Evolutionary conservation across 2,329 filamentous ascomycete genomes (phyloP), one percentile per base, ranked within the genome.

Genomic region (Neoarthrinium moseri): DNA sequence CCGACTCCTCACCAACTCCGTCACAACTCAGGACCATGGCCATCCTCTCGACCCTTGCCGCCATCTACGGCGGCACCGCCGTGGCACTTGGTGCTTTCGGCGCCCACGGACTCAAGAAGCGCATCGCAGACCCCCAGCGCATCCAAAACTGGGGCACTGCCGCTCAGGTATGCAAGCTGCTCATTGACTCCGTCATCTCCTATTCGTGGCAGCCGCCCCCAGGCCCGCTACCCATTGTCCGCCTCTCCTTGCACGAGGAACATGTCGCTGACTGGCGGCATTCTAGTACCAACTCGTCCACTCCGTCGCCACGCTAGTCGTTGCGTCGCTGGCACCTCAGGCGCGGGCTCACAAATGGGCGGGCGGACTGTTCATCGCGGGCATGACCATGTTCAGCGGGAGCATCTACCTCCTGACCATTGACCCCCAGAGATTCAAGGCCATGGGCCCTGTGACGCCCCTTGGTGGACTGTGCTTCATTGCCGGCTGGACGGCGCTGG

Each of bases 361-460:
- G 15, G 76, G 77, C 42, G 65, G 66, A 2, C 67, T 85, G n/a
- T 78, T 86, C 59, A 77, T 78, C 0, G 79, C 79, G 1, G 83
- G 84, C 42, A 86, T 86, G 70, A 80, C 79, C 4, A 75, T 85
- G 72, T 87, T 87, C 64, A 80, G 75, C 48, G 84, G 84, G 2
- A 80, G 75, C 57, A 75, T 87, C 52, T 87, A 87, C 61, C 69
- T 81, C 8, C 71, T 87, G 8, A 72, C 79, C 0, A 67, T 87
- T n/a, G 77, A 85, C 63, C 77, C 82, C 17, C 72, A 78, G 55
- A 67, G 73, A 22, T 84, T 83, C 66, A 77, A 75, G 57, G 67
- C 71, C 45, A 48, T 86, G 51, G 83, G 84, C 0, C 83, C 84
- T 1, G 75, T 86, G 11, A 87, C 84, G 40, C 84, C 84, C 12